A percentile compares a stretch with the other conserved stretches of the same genome.
Conservation (phyloP, 176 grass and related monocot species). For the Tillandsia leiboldiana region DNA sequence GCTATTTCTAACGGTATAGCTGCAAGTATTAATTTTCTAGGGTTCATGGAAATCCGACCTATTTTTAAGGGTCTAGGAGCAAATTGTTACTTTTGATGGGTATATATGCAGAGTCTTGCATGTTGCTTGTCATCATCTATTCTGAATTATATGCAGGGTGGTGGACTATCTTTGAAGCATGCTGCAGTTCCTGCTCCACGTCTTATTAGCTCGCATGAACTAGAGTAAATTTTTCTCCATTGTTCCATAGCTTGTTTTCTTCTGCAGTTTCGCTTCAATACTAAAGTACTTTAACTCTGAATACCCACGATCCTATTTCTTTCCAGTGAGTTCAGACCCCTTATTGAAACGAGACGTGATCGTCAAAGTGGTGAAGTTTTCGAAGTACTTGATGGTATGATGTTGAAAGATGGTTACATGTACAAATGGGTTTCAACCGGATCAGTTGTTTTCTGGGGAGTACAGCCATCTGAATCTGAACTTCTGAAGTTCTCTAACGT, state of each 20-base stretch:
- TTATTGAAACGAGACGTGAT: conserved; percentile 68
- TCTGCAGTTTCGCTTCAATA: not conserved
- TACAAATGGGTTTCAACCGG: conserved; percentile 73
- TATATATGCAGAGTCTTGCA: no score
- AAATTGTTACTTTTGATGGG: no score
- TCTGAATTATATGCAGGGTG: conserved; percentile 42
- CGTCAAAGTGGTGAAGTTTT: conserved; percentile 75
- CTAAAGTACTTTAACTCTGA: not conserved
- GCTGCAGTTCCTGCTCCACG: conserved; percentile 61
- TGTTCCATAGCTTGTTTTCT: not conserved
- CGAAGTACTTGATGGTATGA: conserved; percentile 83
- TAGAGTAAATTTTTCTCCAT: conserved; percentile 56
- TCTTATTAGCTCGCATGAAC: conserved; percentile 73
- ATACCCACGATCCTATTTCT: conserved; percentile 12
- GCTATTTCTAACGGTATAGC: no score
- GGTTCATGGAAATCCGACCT: no score
- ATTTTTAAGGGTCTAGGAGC: no score
- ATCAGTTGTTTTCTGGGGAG: conserved; percentile 85
- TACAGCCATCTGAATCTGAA: conserved; percentile 70
- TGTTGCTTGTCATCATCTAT: not conserved
- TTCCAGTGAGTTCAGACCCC: conserved; percentile 64
- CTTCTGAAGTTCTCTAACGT: conserved; percentile 69
- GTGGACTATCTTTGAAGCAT: conserved; percentile 75
- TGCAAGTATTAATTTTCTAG: no score
- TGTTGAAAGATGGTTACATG: conserved; percentile 93